Conservation (phyloP, 2,329 filamentous ascomycete species). For the Botrytis paeoniae region DNA sequence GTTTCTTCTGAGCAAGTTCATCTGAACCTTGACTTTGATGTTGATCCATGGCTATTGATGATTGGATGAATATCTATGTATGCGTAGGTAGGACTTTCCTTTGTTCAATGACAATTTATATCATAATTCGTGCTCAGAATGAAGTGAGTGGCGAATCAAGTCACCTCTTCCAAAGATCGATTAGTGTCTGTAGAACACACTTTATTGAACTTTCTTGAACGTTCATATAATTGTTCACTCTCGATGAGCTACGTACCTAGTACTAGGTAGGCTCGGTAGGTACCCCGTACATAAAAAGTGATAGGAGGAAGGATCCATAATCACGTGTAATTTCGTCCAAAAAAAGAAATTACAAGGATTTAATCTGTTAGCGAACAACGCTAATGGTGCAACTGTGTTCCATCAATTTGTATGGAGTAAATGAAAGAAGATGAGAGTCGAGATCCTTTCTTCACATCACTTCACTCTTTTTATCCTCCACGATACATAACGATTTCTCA, state of each 20-base stretch:
- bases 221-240: neutral
- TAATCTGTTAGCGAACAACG: neutral
- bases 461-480: conserved; percentile 14
- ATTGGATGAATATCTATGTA: neutral
- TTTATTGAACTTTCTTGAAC: neutral
- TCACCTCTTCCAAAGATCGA: neutral
- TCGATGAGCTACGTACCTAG: too few relatives aligned
- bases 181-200: too few relatives aligned
- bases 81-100: neutral
- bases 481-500: neutral
- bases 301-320: neutral
- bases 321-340: conserved; percentile 7
- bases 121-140: neutral
- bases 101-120: neutral
- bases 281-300: neutral
- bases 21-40: conserved; percentile 13
- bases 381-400: conserved; percentile 20
- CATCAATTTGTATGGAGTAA: conserved; percentile 11
- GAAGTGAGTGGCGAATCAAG: too few relatives aligned
- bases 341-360: conserved; percentile 13
- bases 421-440: conserved; percentile 7
- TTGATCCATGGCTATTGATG: conserved; percentile 26
- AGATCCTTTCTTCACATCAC: conserved; percentile 13
- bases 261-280: too few relatives aligned
- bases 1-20: conserved; percentile 33